A percentile compares a stretch with the other conserved stretches of the same genome.
Conservation (phyloP, 1,284 basidiomycete genomes). For the Tilletia horrida region DNA sequence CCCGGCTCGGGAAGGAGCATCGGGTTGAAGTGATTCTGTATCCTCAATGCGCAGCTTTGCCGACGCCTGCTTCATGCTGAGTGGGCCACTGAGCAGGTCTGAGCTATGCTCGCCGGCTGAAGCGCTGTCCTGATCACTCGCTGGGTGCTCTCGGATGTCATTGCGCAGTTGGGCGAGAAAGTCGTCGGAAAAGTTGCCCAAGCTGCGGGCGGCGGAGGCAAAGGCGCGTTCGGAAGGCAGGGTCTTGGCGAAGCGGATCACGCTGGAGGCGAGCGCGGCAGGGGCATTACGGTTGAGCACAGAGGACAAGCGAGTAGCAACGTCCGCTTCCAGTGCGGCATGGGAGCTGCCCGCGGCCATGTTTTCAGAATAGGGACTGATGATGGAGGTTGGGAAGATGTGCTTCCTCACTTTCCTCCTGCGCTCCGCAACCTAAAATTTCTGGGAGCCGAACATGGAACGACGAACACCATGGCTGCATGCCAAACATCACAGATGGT, state of each 20-base stretch:
- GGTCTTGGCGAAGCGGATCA: constrained; percentile 41
- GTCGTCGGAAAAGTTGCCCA: constrained; percentile 76
- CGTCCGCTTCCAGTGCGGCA: constrained; percentile 16
- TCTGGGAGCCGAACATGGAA: too few relatives aligned
- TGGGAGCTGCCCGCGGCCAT: neutral
- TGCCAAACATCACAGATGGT: too few relatives aligned
- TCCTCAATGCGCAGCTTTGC: constrained; percentile 22
- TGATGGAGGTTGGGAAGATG: too few relatives aligned
- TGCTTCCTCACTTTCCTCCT: too few relatives aligned
- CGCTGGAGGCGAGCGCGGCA: constrained; percentile 35
- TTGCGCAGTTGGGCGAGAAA: constrained; percentile 62
- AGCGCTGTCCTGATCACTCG: constrained; percentile 28
- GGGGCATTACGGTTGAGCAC: constrained; percentile 32
- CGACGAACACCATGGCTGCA: too few relatives aligned
- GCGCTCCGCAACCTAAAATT: too few relatives aligned
- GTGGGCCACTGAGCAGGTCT: constrained; percentile 15
- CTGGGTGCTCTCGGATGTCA: constrained; percentile 30
- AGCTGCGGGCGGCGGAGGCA: constrained; percentile 68
- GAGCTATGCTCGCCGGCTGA: constrained; percentile 17
- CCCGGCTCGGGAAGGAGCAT: neutral
- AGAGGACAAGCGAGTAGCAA: constrained; percentile 26
- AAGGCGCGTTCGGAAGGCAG: constrained; percentile 36
- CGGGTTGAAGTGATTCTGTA: constrained; percentile 12
- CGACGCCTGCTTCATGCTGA: constrained; percentile 17
- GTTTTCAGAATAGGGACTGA: too few relatives aligned